Evolutionary conservation across 2,329 filamentous ascomycete species (phyloP), one percentile per base, ranked within the genome.

Genomic region (Phyllosticta citriasiana): DNA sequence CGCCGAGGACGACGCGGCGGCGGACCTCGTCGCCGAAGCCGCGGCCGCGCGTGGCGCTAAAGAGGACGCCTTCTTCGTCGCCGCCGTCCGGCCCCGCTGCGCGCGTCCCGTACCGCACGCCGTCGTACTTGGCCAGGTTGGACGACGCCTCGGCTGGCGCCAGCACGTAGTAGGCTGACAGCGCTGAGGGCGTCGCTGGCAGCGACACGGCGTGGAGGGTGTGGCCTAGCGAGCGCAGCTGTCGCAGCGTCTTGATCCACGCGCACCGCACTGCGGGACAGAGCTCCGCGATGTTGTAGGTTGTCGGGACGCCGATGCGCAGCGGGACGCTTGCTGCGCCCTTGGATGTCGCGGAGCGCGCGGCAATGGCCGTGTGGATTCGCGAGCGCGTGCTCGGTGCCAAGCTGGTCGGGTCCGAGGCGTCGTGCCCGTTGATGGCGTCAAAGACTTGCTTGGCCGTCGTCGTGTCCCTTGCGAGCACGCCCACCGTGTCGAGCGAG

Each of bases 91-190:
- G 79, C 55, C 79, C 80, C 8, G 69, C 60, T 9, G 71, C 76
- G 30, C 85, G 81, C 22, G 79, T 80, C 1, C 94, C 94, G 74
- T 96, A 99, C 10, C 94, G 88, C n/a, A 97, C 85, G 22, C 94
- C 94, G 68, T 99, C 95, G 73, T 97, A 99, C 72, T 96, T 97
- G 62, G 94, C 90, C 2, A 99, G 83, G 69, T 99, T 99, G 16
- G 93, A 97, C 1, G 91, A 91, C 3, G 94, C 94, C 75, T 99
- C 94, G 16, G 94, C 93, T 0, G 94, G 91, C 0, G 94, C 95
- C 61, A 99, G 85, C 61, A 99, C 84, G 73, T 99, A 99, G 78
- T 99, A 99, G 35, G 94, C 89, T 22, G 91, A 89, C 0, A 99
- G 83, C 0, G 94, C 93, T 66, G 89, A 86, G 64, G 85, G 87